These are phyloP conservation scores for Orbilia ellipsospora DNA, from an alignment of 2,329 filamentous ascomycete species.

Conservation along the genomic window DNA sequence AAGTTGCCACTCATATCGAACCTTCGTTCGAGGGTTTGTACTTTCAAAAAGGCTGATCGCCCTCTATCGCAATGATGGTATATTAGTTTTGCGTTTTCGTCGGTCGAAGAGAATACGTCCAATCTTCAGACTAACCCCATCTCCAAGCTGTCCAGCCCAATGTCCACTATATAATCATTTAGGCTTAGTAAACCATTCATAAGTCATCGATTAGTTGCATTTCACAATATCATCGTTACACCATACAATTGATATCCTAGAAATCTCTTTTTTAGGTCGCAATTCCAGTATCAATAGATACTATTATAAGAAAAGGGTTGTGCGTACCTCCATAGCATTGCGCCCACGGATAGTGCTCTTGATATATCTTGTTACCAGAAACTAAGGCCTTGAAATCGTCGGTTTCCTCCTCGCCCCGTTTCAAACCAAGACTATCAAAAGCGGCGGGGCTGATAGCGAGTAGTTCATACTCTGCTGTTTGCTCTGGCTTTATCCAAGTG, in stretches of 20 bases:
- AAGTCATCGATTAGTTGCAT: not conserved
- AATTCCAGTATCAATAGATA: slow-evolving; percentile 5
- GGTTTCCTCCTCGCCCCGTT: slow-evolving; percentile 73
- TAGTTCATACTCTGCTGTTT: slow-evolving; percentile 75
- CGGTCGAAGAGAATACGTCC: no score
- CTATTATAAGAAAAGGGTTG: slow-evolving; percentile 67
- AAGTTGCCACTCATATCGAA: slow-evolving; percentile 87
- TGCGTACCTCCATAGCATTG: slow-evolving; percentile 88
- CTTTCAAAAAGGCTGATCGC: slow-evolving; percentile 95
- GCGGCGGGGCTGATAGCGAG: slow-evolving; percentile 82
- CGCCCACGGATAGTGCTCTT: slow-evolving; percentile 89
- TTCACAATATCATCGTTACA: not conserved
- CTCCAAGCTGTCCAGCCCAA: slow-evolving; percentile 95
- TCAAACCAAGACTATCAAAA: slow-evolving; percentile 82
- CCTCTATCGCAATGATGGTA: slow-evolving; percentile 63
- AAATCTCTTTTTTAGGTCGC: slow-evolving; percentile 41
- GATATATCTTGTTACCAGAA: slow-evolving; percentile 83
- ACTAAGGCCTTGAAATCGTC: slow-evolving; percentile 81
- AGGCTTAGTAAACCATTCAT: slow-evolving; percentile 9
- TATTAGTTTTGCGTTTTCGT: no score
- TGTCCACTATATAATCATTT: slow-evolving; percentile 69
- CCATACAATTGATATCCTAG: slow-evolving; percentile 52
- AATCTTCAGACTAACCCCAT: slow-evolving; percentile 69
- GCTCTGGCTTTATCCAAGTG: slow-evolving; percentile 88
- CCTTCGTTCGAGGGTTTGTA: slow-evolving; percentile 77